Base-by-base conservation (phyloP, 2,329 filamentous ascomycete species). In the Akanthomyces muscarius region DNA sequence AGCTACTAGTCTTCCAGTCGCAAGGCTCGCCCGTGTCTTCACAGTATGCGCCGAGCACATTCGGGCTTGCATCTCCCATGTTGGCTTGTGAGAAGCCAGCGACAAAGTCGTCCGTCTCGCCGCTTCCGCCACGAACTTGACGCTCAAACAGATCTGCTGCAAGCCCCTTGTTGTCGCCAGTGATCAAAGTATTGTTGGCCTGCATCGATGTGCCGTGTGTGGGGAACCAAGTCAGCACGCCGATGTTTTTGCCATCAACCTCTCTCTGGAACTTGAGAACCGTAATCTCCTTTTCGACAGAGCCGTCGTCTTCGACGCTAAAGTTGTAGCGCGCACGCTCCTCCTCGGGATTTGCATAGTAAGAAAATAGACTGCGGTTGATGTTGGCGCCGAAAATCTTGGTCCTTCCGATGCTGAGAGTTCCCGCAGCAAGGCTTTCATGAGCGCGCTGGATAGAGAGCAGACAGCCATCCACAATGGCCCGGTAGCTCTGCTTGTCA, bases 111-210 rank as follows among this genome's bases (percentile, higher is more conserved):
- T 84, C 79, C 0, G 85, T 81, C 51, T 85, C 87, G 50, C 83
- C 85, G 13, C 78, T 79, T 3, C 76, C 71, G 33, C 83, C 78
- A 5, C 77, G 78, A 62, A 90, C 83, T 48, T 84, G 84, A 68
- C 90, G 85, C 73, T 97, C 93, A 66, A 97, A 90, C 6, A 96
- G 80, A 68, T 89, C 86, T 4, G 92, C 91, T 0, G 93, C 92
- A 5, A 97, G 89, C 5, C 93, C 93, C 77, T 97, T 97, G 80
- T 97, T 97, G 74, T 97, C 93, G 33, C 91, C 93, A 3, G 90
- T 88, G 54, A 96, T 86, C 7, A 96, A 81, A 0, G 92, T 96
- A 76, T 96, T 96, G 77, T 97, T 97, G 57, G 90, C 89, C 58
- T 92, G 86, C 80, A 97, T 87, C 1, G 91, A 96, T 0, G 93